Percentiles rank a stretch among this genome's conserved stretches.
phyloP scores from a whole-genome alignment of 2,329 filamentous ascomycete genomes.

The Fusarium bulbicola region DNA sequence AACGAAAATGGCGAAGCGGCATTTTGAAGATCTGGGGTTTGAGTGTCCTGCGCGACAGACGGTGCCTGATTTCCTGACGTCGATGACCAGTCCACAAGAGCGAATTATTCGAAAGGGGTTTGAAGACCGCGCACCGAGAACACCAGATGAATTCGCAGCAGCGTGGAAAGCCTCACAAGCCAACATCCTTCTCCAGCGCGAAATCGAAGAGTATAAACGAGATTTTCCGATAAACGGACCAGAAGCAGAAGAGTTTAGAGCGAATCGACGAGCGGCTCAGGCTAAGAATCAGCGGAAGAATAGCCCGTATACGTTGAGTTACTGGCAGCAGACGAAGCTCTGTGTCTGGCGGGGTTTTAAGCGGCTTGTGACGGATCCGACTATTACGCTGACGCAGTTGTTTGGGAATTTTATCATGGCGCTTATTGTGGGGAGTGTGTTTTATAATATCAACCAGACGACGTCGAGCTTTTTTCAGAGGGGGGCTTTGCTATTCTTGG shows the following conservation, averaged over 20 bases:
- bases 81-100: conserved; percentile 54
- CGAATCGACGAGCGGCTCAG: conserved; percentile 55
- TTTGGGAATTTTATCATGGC: conserved; percentile 58
- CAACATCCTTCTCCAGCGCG: conserved; percentile 51
- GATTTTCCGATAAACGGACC: conserved; percentile 46
- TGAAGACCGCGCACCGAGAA: conserved; percentile 46
- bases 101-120: conserved; percentile 45
- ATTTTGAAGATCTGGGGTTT: conserved; percentile 60
- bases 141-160: conserved; percentile 49
- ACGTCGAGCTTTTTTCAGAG: conserved; percentile 57
- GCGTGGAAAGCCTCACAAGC: conserved; percentile 41
- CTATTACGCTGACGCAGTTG: conserved; percentile 51
- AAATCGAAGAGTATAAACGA: conserved; percentile 61
- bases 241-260: conserved; percentile 58
- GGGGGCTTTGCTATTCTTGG: conserved; percentile 60
- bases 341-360: conserved; percentile 49
- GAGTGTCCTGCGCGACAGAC: conserved; percentile 64
- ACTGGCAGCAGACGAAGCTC: conserved; percentile 31
- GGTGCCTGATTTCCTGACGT: conserved; percentile 75
- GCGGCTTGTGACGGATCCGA: conserved; percentile 51
- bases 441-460: conserved; percentile 55
- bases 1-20: conserved; percentile 35
- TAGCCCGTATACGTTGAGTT: conserved; percentile 38
- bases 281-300: conserved; percentile 50
- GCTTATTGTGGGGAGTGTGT: conserved; percentile 62